Base-by-base conservation (phyloP, 495 filamentous ascomycete genomes). In the Penicillium psychrofluorescens region DNA sequence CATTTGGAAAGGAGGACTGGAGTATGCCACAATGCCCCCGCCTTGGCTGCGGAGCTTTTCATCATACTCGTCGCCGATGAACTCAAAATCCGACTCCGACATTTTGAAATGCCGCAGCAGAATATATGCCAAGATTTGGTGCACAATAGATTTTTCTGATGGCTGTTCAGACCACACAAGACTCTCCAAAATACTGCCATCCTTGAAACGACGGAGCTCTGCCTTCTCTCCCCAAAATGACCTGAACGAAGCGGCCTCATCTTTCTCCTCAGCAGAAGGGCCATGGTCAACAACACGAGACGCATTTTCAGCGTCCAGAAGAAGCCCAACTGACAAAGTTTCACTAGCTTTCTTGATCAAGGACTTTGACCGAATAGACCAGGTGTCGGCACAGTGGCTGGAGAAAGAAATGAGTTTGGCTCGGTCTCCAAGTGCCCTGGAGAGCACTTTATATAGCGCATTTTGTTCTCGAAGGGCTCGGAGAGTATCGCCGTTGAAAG, bases 261-360 rank as follows among this genome's bases (percentile, higher is more conserved):
- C 64, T 46, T 73, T 88, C 38, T 88, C 74, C 58, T 95, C 88
- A 4, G 87, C 87, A 1, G 81, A 58, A 2, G 92, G 92, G 2
- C 92, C 92, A 54, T 88, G 83, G 53, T 98, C 92, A 35, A 95
- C 82, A 14, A 77, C 70, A 14, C 90, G 81, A 36, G 74, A 66
- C 41, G 81, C 78, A 52, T 89, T 85, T 8, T 74, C 68, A 2
- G 84, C 70, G 57, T 95, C 72, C 29, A 94, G 76, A 12, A 85
- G 55, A 30, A 98, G 67, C 0, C 86, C 83, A 35, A 92, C 67
- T 10, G 73, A 62, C 11, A 92, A 45, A 3, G 47, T 48, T 29
- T 56, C 37, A 10, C 48, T 48, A 11, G 38, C 56, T 29, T 52
- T 56, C 41, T 63, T 62, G 37, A 40, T 35, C 49, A 51, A 11